Base-by-base conservation (phyloP, 2,329 filamentous ascomycete species). In the Hymenoscyphus infarciens region DNA sequence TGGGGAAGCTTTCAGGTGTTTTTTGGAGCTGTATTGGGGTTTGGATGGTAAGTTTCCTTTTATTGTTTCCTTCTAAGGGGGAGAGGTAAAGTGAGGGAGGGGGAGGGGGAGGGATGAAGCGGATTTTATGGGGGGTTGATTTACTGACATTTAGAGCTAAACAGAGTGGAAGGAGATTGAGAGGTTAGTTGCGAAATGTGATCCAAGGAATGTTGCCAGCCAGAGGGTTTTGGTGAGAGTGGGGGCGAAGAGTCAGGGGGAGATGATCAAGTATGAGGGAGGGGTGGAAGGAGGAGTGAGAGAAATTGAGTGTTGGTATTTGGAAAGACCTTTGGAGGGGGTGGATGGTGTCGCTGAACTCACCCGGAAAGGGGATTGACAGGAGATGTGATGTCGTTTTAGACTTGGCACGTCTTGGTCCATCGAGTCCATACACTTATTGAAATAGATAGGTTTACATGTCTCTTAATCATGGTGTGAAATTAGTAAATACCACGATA, bases 21-120 rank as follows among this genome's bases (percentile, higher is more conserved):
- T 68, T 58, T 39, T 71, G 59, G 38, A 58, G 5, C 13, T 56
- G n/a, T 71, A 61, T 64, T 71, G 69, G 69, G 38, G 2, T 0
- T 45, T 70, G 33, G 56, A 60, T 25, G 58, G 67, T 68, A 27
- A 4, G 63, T 54, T 53, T 45, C 19, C 16, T 52, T 16, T 52
- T 39, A 57, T 15, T 35, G n/a, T 25, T 60, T 54, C 11, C 52
- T 16, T 31, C 57, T 54, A 27, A 27, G 25, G 25, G 10, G n/a
- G 5, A 2, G 7, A 2, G 19, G 39, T n/a, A n/a, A n/a, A n/a
- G 16, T 42, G 5, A 8, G 4, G 25, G 4, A 4, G 25, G 25
- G 25, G 25, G 25, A 4, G 25, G 25, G 25, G 25, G 25, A 27
- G 25, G 25, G 38, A 42, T 15, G 38, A 15, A 16, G 13, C n/a